phyloP scores from a whole-genome alignment of 768 basidiomycete species.

The Podaxis carcinomalis region DNA sequence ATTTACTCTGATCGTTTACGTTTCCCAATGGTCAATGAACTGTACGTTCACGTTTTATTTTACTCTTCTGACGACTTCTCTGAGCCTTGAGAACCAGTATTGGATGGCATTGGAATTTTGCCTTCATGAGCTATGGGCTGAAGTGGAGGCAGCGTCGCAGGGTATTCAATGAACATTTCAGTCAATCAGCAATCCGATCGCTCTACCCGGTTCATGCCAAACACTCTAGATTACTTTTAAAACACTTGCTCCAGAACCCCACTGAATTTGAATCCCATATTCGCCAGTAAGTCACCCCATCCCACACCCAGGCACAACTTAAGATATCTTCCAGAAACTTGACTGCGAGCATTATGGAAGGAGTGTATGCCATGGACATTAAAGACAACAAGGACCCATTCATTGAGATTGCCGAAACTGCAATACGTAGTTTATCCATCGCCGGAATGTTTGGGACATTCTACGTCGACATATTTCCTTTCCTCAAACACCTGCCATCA shows the following conservation, averaged over 20 bases:
- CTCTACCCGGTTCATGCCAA: constrained; percentile 25
- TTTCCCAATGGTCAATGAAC: background rate
- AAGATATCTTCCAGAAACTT: background rate
- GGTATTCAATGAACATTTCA: constrained; percentile 7
- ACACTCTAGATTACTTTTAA: background rate
- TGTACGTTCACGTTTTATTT: background rate
- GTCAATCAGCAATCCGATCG: constrained; percentile 24
- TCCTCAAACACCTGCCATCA: constrained; percentile 12
- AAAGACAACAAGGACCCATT: background rate
- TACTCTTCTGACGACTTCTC: background rate
- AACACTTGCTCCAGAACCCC: background rate
- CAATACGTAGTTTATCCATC: background rate
- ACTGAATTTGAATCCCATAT: background rate
- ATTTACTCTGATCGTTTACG: background rate
- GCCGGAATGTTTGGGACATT: background rate
- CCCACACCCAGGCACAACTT: background rate
- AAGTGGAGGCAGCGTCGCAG: constrained; percentile 7
- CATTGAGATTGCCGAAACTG: background rate
- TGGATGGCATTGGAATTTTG: background rate
- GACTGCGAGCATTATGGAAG: background rate
- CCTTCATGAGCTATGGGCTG: background rate
- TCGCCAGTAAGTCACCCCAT: background rate
- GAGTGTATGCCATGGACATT: background rate
- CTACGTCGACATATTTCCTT: constrained; percentile 5
- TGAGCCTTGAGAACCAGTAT: background rate